phyloP scores from a whole-genome alignment of 1,284 basidiomycete species.

The Ganoderma leucocontextum region DNA sequence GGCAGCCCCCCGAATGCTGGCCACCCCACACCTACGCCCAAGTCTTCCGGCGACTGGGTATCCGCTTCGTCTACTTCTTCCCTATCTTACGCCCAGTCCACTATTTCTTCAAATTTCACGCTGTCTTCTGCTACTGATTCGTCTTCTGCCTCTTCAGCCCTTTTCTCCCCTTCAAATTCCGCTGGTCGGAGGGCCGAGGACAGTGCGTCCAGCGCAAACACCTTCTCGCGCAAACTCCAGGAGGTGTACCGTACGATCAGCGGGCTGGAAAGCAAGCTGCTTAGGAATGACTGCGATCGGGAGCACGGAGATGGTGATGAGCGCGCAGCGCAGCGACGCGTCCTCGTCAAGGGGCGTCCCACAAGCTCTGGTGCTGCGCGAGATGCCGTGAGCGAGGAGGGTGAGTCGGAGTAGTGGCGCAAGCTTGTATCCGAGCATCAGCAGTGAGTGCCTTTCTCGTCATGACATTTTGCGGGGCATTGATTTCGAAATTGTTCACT shows the following conservation, averaged over 20 bases:
- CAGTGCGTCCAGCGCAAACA: conserved; percentile 67
- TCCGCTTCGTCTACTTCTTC: conserved; percentile 82
- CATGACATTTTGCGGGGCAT: neutral
- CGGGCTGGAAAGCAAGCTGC: conserved; percentile 74
- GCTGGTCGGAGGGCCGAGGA: conserved; percentile 51
- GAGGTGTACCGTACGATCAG: conserved; percentile 81
- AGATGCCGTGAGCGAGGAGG: conserved; percentile 52
- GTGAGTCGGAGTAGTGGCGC: conserved; percentile 72
- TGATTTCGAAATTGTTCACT: conserved; percentile 12
- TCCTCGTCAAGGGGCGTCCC: conserved; percentile 58
- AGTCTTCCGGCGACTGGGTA: conserved; percentile 71
- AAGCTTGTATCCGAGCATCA: conserved; percentile 76
- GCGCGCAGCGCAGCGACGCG: conserved; percentile 41
- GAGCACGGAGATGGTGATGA: conserved; percentile 42
- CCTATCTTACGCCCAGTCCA: conserved; percentile 67
- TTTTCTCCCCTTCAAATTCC: conserved; percentile 53
- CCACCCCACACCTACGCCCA: conserved; percentile 58
- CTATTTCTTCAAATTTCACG: conserved; percentile 77
- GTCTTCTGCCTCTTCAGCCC: conserved; percentile 72
- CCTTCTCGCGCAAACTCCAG: conserved; percentile 81
- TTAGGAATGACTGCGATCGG: conserved; percentile 64
- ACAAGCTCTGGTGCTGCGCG: conserved; percentile 43
- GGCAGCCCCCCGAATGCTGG: conserved; percentile 36
- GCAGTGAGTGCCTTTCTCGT: conserved; percentile 52
- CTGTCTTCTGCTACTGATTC: conserved; percentile 76